phyloP scores from a whole-genome alignment of 1,284 basidiomycete species.

The Pholiota adiposa region DNA sequence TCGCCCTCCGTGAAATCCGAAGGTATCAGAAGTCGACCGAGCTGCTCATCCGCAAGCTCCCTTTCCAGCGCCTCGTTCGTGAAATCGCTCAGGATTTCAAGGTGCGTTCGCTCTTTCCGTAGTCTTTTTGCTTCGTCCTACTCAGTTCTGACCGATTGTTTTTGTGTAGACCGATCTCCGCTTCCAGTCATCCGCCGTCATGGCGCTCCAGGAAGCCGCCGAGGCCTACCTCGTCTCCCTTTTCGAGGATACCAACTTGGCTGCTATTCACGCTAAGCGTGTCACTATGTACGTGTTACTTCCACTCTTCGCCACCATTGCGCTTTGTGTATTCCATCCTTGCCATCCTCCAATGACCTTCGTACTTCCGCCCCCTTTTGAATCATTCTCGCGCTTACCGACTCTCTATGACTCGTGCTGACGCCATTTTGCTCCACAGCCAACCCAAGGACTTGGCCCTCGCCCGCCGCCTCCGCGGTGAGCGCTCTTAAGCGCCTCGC shows the following conservation, averaged over 20 bases:
- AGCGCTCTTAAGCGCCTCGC: constrained; percentile 69
- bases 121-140: constrained; percentile 2
- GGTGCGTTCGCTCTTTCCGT: constrained; percentile 46
- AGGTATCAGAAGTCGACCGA: constrained; percentile 98
- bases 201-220: constrained; percentile 94
- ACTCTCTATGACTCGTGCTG: constrained; percentile 10
- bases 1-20: constrained; percentile 97
- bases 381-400: not conserved
- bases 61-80: constrained; percentile 94
- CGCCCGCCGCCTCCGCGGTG: constrained; percentile 87
- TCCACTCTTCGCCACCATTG: too few relatives aligned
- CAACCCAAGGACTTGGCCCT: constrained; percentile 89
- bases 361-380: too few relatives aligned
- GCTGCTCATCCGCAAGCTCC: constrained; percentile 94
- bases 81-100: constrained; percentile 95
- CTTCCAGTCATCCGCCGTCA: constrained; percentile 97
- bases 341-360: not conserved
- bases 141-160: not conserved
- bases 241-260: constrained; percentile 92
- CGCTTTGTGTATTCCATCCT: not conserved
- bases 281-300: constrained; percentile 71
- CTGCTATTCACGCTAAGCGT: constrained; percentile 92
- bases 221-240: constrained; percentile 98
- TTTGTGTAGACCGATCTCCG: constrained; percentile 79
- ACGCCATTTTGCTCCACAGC: constrained; percentile 37